Evolutionary conservation across 1,284 basidiomycete genomes (phyloP).

Genomic region (Cryptococcus deneoformans): DNA sequence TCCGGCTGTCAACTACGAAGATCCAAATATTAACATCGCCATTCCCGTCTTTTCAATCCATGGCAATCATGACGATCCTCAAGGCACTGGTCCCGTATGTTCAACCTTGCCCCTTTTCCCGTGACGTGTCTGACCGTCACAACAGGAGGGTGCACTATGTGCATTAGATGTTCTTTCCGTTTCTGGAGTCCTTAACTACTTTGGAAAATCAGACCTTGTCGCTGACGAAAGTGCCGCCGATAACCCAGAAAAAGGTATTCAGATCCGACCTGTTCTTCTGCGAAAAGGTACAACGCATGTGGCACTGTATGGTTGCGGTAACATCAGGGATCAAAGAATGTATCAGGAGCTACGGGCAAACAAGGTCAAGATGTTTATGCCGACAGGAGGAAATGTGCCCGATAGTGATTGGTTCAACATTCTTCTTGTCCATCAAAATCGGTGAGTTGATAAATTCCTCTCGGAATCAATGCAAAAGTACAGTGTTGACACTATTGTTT

Average conservation of each 20-base stretch:
- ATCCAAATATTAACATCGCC: slow-evolving; percentile 89
- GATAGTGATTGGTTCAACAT: slow-evolving; percentile 84
- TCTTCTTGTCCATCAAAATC: slow-evolving; percentile 90
- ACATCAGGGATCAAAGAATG: slow-evolving; percentile 94
- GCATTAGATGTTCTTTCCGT: slow-evolving; percentile 94
- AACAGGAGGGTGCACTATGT: slow-evolving; percentile 87
- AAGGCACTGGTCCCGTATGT: slow-evolving; percentile 84
- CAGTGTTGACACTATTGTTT: not conserved
- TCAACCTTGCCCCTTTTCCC: not conserved
- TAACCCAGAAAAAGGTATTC: slow-evolving; percentile 60
- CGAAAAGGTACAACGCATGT: slow-evolving; percentile 83
- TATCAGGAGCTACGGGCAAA: slow-evolving; percentile 93
- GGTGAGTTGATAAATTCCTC: slow-evolving; percentile 62
- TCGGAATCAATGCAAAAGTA: not conserved
- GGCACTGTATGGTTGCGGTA: slow-evolving; percentile 92
- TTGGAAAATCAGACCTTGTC: slow-evolving; percentile 71
- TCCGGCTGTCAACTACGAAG: slow-evolving; percentile 96
- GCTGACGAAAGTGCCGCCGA: slow-evolving; percentile 57
- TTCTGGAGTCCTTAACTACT: slow-evolving; percentile 93
- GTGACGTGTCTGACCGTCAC: not conserved
- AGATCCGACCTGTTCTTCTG: slow-evolving; percentile 84
- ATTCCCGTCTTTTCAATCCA: slow-evolving; percentile 99
- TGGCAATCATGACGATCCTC: slow-evolving; percentile 98
- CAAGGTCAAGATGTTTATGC: slow-evolving; percentile 94
- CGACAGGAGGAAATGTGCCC: slow-evolving; percentile 67